Evolutionary conservation across 2,329 filamentous ascomycete genomes (phyloP).

Genomic region (Fusarium multiceps): DNA sequence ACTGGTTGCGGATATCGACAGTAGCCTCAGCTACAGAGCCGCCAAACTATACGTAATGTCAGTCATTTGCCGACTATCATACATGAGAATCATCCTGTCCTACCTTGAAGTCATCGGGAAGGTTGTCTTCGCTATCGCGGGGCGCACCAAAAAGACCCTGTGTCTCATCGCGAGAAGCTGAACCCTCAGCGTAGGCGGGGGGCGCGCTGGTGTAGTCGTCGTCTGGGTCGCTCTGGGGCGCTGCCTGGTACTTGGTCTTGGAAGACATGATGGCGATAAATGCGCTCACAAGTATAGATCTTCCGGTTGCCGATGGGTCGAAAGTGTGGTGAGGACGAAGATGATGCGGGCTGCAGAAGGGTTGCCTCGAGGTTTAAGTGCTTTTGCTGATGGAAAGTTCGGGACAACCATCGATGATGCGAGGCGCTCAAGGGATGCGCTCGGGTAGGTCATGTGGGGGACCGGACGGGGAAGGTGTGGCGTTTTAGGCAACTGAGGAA

Average conservation of each 20-base stretch:
- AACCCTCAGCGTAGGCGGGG: conserved; percentile 76
- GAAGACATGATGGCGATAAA: conserved; percentile 67
- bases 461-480: conserved; percentile 26
- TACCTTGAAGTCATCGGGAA: conserved; percentile 98
- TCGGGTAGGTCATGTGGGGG: conserved; percentile 42
- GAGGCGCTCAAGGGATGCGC: conserved; percentile 22
- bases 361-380: conserved; percentile 16
- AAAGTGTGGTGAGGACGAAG: no score
- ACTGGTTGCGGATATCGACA: conserved; percentile 95
- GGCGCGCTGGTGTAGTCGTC: conserved; percentile 85
- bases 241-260: conserved; percentile 83
- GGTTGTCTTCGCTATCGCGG: conserved; percentile 85
- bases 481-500: conserved; percentile 31
- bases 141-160: conserved; percentile 74
- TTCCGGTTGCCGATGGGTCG: no score
- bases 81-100: no score
- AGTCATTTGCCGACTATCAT: no score
- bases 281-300: background rate
- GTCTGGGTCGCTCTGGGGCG: conserved; percentile 87
- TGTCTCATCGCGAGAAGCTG: conserved; percentile 63
- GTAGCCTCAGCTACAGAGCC: conserved; percentile 93
- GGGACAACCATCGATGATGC: conserved; percentile 40
- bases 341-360: background rate
- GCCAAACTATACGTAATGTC: conserved; percentile 72
- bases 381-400: conserved; percentile 30